Base-by-base conservation (phyloP, 495 filamentous ascomycete species). In the Penicillium steckii region DNA sequence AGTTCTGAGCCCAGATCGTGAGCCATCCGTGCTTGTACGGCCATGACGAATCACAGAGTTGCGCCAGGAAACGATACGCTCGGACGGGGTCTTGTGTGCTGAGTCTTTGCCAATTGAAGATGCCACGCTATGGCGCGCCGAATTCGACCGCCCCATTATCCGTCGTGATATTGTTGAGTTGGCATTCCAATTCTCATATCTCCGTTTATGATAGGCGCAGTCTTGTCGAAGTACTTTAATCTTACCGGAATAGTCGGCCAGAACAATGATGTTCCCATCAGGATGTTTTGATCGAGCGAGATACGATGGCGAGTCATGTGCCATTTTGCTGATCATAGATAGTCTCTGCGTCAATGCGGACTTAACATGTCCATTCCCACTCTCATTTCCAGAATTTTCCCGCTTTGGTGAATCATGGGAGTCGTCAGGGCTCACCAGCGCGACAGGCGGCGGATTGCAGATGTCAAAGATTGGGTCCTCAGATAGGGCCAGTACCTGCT, bases 221-320 rank as follows among this genome's bases (percentile, higher is more conserved):
- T 96, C 92, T 67, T 96, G 92, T 5, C 94, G 84, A 62, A 96
- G 95, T 3, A 97, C 85, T 66, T 96, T 96, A 68, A 99, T 95
- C 33, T 82, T 80, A 46, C 94, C 94, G 7, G 81, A 80, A 58
- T 90, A 91, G 62, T 96, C 92, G 12, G 94, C 90, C 0, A 91
- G 91, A 49, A 97, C 83, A 49, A 99, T 86, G 57, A 99, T 96
- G 60, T 96, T 88, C 24, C 94, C 94, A 53, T 87, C 88, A 4
- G 76, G 78, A 64, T 99, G 95, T 15, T 73, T 77, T 12, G 83
- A 85, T 3, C 93, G 81, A 6, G 87, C 76, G 18, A 94, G 70
- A 62, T 92, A 95, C 3, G 83, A 79, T 0, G 86, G 85, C 8
- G 80, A 82, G 53, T 84, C 79, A 55, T 81, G 78, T 1, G 80